phyloP scores from a whole-genome alignment of 148 eudicot genomes.

The Polygonum maritimum region DNA sequence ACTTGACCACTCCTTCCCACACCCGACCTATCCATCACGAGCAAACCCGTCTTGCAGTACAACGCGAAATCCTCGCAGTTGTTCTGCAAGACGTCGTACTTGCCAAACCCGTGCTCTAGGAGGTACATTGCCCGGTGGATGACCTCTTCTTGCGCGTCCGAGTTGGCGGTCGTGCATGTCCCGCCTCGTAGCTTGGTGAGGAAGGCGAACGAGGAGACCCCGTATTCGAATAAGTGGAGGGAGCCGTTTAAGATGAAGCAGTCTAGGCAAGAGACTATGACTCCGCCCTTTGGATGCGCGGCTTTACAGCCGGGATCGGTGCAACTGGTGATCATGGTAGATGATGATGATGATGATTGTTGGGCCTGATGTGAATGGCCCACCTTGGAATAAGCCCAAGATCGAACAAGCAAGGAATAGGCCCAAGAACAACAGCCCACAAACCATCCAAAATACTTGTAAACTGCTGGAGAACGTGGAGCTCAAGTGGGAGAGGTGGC shows the following conservation, averaged over 20 bases:
- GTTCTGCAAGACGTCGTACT: slow-evolving; percentile 71
- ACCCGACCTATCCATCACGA: slow-evolving; percentile 46
- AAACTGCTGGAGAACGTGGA: too few species aligned
- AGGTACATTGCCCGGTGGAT: slow-evolving; percentile 82
- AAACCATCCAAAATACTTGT: too few species aligned
- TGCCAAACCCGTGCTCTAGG: slow-evolving; percentile 81
- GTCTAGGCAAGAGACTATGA: slow-evolving; percentile 70
- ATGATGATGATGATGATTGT: not conserved
- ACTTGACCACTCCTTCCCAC: slow-evolving; percentile 61
- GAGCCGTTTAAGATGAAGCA: slow-evolving; percentile 71
- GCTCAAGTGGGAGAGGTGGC: too few species aligned
- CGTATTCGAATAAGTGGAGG: slow-evolving; percentile 77
- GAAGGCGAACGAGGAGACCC: slow-evolving; percentile 61
- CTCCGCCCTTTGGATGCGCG: slow-evolving; percentile 66
- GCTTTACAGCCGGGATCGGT: slow-evolving; percentile 77
- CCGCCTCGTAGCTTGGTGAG: slow-evolving; percentile 84
- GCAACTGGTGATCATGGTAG: slow-evolving; percentile 17
- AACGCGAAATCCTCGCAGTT: slow-evolving; percentile 96
- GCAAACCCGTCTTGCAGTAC: slow-evolving; percentile 87
- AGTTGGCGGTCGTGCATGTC: slow-evolving; percentile 76
- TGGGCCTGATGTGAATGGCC: too few species aligned
- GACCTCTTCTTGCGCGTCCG: slow-evolving; percentile 53
- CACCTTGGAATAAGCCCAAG: too few species aligned
- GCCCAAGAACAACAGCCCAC: too few species aligned
- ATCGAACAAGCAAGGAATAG: too few species aligned